These are phyloP conservation scores for Pseudogymnoascus sp. DNA, from an alignment of 2,329 filamentous ascomycete genomes.

Conservation along the genomic window DNA sequence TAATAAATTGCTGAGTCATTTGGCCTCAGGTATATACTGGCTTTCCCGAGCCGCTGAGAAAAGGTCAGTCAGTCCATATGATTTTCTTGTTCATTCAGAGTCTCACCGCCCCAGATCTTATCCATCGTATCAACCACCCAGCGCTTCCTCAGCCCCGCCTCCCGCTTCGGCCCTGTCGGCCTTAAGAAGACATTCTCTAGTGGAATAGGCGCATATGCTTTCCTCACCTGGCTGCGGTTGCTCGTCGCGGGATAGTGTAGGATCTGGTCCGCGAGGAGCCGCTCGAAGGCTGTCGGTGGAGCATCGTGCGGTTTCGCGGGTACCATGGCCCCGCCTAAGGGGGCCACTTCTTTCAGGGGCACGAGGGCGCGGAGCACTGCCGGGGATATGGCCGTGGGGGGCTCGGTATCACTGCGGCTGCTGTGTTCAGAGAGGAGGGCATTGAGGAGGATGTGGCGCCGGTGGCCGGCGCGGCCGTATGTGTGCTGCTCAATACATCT, in stretches of 20 bases:
- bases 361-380: slow-evolving; percentile 44
- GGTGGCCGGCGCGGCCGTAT: slow-evolving; percentile 46
- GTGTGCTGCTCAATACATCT: no score
- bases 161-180: slow-evolving; percentile 33
- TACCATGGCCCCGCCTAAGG: neutral
- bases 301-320: slow-evolving; percentile 25
- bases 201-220: slow-evolving; percentile 32
- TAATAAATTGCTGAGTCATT: no score
- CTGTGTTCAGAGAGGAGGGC: neutral
- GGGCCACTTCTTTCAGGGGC: slow-evolving; percentile 13
- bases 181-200: slow-evolving; percentile 43
- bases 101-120: no score
- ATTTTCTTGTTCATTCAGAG: no score
- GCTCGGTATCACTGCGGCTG: neutral
- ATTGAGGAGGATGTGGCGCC: slow-evolving; percentile 38
- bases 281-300: slow-evolving; percentile 37
- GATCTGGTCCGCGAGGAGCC: slow-evolving; percentile 34
- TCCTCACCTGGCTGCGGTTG: slow-evolving; percentile 13
- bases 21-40: no score
- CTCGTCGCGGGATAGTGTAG: slow-evolving; percentile 13
- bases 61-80: no score
- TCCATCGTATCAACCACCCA: slow-evolving; percentile 41
- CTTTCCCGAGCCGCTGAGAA: no score
- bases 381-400: neutral
- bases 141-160: slow-evolving; percentile 36